These are phyloP conservation scores for Strobilomyces confusus DNA, from an alignment of 768 basidiomycete genomes.

Conservation along the genomic window DNA sequence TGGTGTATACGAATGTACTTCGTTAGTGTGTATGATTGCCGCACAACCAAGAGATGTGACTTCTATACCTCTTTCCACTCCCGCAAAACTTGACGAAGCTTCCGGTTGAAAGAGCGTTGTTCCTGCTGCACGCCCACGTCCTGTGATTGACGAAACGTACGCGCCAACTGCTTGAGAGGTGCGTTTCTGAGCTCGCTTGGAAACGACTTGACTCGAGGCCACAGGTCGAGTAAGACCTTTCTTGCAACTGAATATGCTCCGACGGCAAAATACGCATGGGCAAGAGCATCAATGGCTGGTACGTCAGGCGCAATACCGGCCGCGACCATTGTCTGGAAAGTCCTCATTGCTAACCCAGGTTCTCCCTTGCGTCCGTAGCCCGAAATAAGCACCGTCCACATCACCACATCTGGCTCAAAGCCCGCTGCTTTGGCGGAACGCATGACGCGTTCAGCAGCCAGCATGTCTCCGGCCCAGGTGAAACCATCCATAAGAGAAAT, in stretches of 20 bases:
- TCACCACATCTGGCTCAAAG: slow-evolving; percentile 54
- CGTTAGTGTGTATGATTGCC: not conserved
- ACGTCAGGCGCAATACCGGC: slow-evolving; percentile 66
- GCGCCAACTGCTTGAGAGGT: slow-evolving; percentile 43
- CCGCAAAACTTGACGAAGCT: slow-evolving; percentile 30
- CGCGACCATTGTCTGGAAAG: slow-evolving; percentile 61
- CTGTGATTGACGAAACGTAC: slow-evolving; percentile 38
- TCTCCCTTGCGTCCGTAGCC: slow-evolving; percentile 63
- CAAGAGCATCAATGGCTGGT: slow-evolving; percentile 65
- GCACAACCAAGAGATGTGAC: not conserved
- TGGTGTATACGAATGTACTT: not conserved
- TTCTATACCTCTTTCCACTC: slow-evolving; percentile 22
- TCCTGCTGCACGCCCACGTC: slow-evolving; percentile 21
- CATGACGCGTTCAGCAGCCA: slow-evolving; percentile 54
- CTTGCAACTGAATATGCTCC: slow-evolving; percentile 51
- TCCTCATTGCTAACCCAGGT: slow-evolving; percentile 46
- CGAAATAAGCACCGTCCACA: slow-evolving; percentile 75
- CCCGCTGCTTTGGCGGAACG: slow-evolving; percentile 46
- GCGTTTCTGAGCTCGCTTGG: slow-evolving; percentile 45
- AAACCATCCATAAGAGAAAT: slow-evolving; percentile 77
- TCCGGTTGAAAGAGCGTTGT: slow-evolving; percentile 36
- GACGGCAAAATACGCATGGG: slow-evolving; percentile 59
- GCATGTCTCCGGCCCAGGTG: slow-evolving; percentile 52
- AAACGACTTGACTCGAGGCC: slow-evolving; percentile 62
- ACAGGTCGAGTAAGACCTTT: slow-evolving; percentile 53